Base-by-base conservation (phyloP, 1,139 yeast genomes). In the Blastobotrys buckinghamii region DNA sequence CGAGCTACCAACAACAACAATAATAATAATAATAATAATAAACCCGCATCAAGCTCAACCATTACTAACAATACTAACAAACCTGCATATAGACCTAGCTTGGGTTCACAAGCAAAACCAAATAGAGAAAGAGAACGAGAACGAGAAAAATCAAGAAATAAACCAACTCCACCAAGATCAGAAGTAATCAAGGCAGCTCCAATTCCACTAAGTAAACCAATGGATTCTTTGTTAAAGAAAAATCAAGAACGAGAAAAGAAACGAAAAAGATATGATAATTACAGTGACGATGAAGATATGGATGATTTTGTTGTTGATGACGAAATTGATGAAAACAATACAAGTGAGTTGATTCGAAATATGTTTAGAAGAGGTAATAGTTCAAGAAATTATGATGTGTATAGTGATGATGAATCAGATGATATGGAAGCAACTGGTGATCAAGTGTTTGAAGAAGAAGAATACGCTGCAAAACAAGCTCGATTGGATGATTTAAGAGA, bases 341-440 rank as follows among this genome's bases (percentile, higher is more conserved):
- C 10, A 58, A 70, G 92, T 47, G 90, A 84, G 54, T 96, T 89
- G 64, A 89, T 90, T 44, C 88, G 96, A 96, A 80, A 82, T 33
- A 77, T 90, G 66, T 85, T 89, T 65, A 83, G 81, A 61, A 74
- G 79, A 48, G 87, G 89, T 2, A 20, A 19, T 16, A 16, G 2
- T 2, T 26, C n/a, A 24, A 13, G 26, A 15, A 67, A 82, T 39
- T 72, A 71, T 53, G 68, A 69, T 34, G 65, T 71, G 39, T 73
- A 73, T 53, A 80, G 76, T 43, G 74, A 76, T 45, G 82, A 81
- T 50, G 81, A 81, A 47, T 75, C 76, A 33, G 87, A 82, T 52
- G 95, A 86, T 60, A 90, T 90, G 97, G 97, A 90, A 62, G 96
- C 96, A 7, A 84, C 94, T 1, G 97, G 96, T 19, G 82, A 82